Evolutionary conservation across 306 rosid genomes (phyloP).

Genomic region (Trifolium dubium): DNA sequence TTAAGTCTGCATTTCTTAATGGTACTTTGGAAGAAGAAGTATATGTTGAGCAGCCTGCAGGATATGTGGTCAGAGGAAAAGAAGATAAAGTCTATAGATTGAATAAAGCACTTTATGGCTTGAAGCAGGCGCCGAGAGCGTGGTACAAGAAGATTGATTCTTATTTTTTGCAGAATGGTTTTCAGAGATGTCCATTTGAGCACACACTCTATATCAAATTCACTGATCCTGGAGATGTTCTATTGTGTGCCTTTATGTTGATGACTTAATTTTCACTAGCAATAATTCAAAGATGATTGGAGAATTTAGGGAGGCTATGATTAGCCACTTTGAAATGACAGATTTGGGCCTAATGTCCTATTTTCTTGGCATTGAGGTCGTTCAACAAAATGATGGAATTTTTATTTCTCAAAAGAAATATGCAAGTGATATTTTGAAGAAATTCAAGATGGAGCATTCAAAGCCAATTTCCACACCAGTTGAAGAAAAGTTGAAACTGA

Average conservation of each 20-base stretch:
- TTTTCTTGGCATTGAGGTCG: too few relatives aligned
- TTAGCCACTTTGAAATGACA: not conserved
- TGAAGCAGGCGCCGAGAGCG: not conserved
- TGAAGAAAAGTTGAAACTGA: not conserved
- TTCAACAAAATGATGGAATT: too few relatives aligned
- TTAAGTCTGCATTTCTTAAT: too few relatives aligned
- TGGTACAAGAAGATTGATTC: not conserved
- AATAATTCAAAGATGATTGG: not conserved
- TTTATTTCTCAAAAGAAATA: too few relatives aligned
- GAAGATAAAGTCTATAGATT: not conserved
- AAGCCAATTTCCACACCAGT: not conserved
- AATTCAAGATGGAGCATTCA: conserved; percentile 2
- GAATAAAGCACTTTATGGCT: not conserved
- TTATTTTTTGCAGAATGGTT: not conserved
- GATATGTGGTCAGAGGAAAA: not conserved
- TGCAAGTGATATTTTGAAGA: not conserved
- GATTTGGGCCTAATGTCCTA: not conserved
- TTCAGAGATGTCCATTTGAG: not conserved
- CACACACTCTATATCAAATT: not conserved
- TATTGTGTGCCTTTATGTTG: not conserved
- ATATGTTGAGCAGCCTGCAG: not conserved
- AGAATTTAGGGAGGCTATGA: not conserved
- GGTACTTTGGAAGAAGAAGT: too few relatives aligned
- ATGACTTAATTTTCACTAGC: not conserved
- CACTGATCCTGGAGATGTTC: not conserved